These are phyloP conservation scores for Mortierella polycephala DNA, from an alignment of 371 early-diverging fungal species.

Conservation along the genomic window DNA sequence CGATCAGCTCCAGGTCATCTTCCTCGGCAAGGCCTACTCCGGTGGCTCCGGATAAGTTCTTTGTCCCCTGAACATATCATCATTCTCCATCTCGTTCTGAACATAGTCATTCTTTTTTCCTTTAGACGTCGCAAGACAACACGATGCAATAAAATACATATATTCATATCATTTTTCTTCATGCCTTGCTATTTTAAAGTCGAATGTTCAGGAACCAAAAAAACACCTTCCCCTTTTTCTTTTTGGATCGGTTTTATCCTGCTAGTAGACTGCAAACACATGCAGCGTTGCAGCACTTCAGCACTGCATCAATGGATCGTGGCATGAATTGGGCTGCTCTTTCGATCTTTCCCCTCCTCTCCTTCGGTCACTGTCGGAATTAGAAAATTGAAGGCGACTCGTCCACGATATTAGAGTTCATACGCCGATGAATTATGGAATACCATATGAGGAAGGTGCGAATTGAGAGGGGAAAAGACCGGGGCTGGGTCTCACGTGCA, in stretches of 20 bases:
- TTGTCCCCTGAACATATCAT: background rate
- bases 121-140: too few relatives aligned
- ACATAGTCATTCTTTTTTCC: background rate
- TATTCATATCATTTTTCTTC: background rate
- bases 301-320: background rate
- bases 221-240: background rate
- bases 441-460: background rate
- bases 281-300: background rate
- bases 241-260: background rate
- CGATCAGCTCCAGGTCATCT: conserved; percentile 69
- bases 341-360: background rate
- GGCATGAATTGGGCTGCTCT: background rate
- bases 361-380: background rate
- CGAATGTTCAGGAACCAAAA: background rate
- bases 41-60: conserved; percentile 55
- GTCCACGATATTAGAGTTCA: background rate
- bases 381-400: background rate
- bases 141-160: too few relatives aligned
- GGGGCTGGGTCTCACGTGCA: background rate
- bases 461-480: background rate
- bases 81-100: background rate
- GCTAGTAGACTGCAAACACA: background rate
- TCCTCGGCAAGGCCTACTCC: conserved; percentile 63
- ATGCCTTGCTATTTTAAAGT: background rate
- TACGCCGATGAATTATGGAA: background rate